phyloP scores from a whole-genome alignment of 1,139 yeast genomes.

The Yamadazyma triangularis region DNA sequence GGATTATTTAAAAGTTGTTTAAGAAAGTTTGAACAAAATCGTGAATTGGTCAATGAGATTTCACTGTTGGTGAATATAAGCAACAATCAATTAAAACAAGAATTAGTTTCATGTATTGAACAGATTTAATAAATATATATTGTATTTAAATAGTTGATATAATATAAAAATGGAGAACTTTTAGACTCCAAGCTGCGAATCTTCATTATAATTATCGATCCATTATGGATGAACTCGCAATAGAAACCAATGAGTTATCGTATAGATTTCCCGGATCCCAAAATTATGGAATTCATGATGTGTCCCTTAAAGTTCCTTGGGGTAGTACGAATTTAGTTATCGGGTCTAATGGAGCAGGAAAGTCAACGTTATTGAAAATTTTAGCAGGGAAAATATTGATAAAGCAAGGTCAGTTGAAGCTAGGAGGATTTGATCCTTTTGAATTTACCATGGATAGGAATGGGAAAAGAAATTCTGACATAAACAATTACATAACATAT shows the following conservation, averaged over 20 bases:
- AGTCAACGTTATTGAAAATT: slow-evolving; percentile 77
- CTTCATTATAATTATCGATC: too few relatives aligned
- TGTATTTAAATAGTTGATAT: too few relatives aligned
- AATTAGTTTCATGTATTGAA: not conserved
- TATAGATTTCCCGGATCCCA: slow-evolving; percentile 63
- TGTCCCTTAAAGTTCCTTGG: slow-evolving; percentile 59
- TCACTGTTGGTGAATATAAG: not conserved
- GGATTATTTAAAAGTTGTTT: slow-evolving; percentile 40
- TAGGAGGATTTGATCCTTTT: slow-evolving; percentile 88
- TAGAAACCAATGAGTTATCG: slow-evolving; percentile 61
- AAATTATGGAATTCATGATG: slow-evolving; percentile 66
- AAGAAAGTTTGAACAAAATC: slow-evolving; percentile 16
- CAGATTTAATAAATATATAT: too few relatives aligned
- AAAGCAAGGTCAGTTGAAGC: slow-evolving; percentile 58
- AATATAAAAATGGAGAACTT: not conserved
- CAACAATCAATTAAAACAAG: not conserved
- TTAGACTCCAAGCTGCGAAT: not conserved
- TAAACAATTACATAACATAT: slow-evolving; percentile 56
- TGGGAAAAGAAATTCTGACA: slow-evolving; percentile 38
- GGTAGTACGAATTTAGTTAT: slow-evolving; percentile 72
- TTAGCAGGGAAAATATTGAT: slow-evolving; percentile 91
- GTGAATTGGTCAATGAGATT: not conserved
- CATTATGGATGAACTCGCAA: slow-evolving; percentile 35
- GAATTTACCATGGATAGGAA: slow-evolving; percentile 48
- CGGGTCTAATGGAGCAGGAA: slow-evolving; percentile 98